A percentile compares a stretch with the other conserved stretches of the same genome.
phyloP scores from a whole-genome alignment of 768 basidiomycete species.

The Lentinula guzmanii region DNA sequence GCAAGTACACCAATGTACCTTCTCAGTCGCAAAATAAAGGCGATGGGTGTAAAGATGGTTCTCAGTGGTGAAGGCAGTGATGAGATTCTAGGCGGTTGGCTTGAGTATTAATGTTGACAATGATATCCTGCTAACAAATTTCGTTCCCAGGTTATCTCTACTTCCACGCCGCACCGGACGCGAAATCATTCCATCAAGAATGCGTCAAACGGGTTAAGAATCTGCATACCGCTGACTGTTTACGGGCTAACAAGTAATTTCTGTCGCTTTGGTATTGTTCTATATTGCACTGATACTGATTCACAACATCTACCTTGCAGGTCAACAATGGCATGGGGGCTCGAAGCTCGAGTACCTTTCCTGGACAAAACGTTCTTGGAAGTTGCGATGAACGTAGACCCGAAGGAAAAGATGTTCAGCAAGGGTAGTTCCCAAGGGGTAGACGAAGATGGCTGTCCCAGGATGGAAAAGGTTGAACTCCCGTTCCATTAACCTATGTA shows the following conservation, averaged over 20 bases:
- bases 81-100: constrained; percentile 89
- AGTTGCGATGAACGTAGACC: constrained; percentile 84
- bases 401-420: constrained; percentile 82
- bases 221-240: constrained; percentile 94
- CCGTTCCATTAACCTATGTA: constrained; percentile 6
- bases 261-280: not conserved
- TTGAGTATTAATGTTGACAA: not conserved
- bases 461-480: constrained; percentile 84
- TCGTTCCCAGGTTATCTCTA: constrained; percentile 80
- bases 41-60: constrained; percentile 99
- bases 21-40: constrained; percentile 96
- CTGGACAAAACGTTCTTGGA: constrained; percentile 96
- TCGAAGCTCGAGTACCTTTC: constrained; percentile 98
- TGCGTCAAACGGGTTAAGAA: constrained; percentile 94
- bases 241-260: constrained; percentile 92
- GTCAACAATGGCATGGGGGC: constrained; percentile 99
- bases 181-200: constrained; percentile 89
- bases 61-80: constrained; percentile 96
- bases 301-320: constrained; percentile 26
- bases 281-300: not conserved
- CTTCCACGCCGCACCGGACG: constrained; percentile 96
- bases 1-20: constrained; percentile 99
- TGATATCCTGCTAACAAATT: constrained; percentile 1
- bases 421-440: constrained; percentile 70
- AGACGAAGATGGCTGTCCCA: constrained; percentile 83